Conservation (phyloP, 1,284 basidiomycete species). For the Lentinula novae-zelandiae region DNA sequence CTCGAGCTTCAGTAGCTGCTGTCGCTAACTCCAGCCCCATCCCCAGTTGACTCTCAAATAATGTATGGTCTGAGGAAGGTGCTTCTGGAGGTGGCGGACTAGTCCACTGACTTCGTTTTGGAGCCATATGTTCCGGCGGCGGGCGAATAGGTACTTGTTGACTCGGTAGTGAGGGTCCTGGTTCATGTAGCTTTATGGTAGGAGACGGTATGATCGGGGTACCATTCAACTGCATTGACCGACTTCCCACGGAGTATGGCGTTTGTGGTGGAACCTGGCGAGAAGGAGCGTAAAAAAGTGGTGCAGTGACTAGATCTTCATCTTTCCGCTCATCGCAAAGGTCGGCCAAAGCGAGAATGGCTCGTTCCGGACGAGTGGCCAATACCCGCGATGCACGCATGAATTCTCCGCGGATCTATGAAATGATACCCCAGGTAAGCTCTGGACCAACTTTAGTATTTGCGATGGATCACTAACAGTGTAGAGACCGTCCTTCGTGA, state of each 20-base stretch:
- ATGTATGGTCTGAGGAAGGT: constrained; percentile 55
- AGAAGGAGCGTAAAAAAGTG: constrained; percentile 45
- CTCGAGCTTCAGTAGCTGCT: constrained; percentile 51
- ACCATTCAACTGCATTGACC: constrained; percentile 49
- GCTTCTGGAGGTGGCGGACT: constrained; percentile 79
- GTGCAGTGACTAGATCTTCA: constrained; percentile 52
- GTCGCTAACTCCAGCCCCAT: constrained; percentile 65
- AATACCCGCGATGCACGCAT: constrained; percentile 92
- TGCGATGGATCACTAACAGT: constrained; percentile 51
- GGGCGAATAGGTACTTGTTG: constrained; percentile 37
- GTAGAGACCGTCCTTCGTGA: constrained; percentile 94
- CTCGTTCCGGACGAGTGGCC: constrained; percentile 74
- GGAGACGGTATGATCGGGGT: constrained; percentile 39
- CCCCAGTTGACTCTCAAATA: constrained; percentile 65
- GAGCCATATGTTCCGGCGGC: constrained; percentile 73
- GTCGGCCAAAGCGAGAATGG: constrained; percentile 76
- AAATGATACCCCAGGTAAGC: not conserved
- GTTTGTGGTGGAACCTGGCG: constrained; percentile 62
- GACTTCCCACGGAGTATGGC: constrained; percentile 62
- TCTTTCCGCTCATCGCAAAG: constrained; percentile 78
- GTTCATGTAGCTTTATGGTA: constrained; percentile 42
- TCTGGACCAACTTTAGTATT: not conserved
- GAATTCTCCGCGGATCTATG: constrained; percentile 96
- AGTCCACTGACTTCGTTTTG: constrained; percentile 73
- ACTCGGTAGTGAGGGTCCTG: constrained; percentile 28